phyloP scores from a whole-genome alignment of 1,284 basidiomycete genomes.

The Papiliotrema flavescens region DNA sequence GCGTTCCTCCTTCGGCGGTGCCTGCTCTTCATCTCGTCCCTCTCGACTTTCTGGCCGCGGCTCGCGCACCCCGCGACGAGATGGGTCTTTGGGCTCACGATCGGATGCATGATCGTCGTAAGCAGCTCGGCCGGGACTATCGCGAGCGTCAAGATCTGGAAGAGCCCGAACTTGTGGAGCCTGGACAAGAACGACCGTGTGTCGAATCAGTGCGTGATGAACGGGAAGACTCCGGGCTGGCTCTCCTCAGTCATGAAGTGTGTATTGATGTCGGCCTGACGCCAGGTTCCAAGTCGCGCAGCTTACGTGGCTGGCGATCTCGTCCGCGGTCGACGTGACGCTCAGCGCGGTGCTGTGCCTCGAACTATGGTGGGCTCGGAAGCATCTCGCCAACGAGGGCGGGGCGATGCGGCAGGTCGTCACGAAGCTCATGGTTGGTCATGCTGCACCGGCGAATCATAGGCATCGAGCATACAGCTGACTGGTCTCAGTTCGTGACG shows the following conservation, averaged over 20 bases:
- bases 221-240: not conserved
- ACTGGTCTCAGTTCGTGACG: conserved; percentile 19
- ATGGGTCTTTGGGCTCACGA: conserved; percentile 6
- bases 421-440: not conserved
- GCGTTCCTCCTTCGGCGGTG: conserved; percentile 23
- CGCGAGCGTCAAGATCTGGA: conserved; percentile 1
- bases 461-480: too few species aligned
- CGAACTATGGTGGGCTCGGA: conserved; percentile 30
- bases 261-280: too few species aligned
- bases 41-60: conserved; percentile 21
- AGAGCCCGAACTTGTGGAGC: conserved; percentile 1
- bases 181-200: not conserved
- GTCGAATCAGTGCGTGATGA: not conserved
- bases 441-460: not conserved
- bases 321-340: conserved; percentile 18
- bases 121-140: not conserved
- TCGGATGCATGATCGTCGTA: conserved; percentile 7
- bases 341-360: conserved; percentile 18
- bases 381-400: conserved; percentile 17
- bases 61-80: conserved; percentile 12
- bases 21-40: conserved; percentile 23
- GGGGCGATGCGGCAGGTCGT: conserved; percentile 3
- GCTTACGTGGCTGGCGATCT: conserved; percentile 17
- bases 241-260: too few species aligned
- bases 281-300: conserved; percentile 11